A percentile compares a stretch with the other conserved stretches of the same genome.
Conservation (phyloP, 371 early-diverging fungal species). For the Sporodiniella umbellata region DNA sequence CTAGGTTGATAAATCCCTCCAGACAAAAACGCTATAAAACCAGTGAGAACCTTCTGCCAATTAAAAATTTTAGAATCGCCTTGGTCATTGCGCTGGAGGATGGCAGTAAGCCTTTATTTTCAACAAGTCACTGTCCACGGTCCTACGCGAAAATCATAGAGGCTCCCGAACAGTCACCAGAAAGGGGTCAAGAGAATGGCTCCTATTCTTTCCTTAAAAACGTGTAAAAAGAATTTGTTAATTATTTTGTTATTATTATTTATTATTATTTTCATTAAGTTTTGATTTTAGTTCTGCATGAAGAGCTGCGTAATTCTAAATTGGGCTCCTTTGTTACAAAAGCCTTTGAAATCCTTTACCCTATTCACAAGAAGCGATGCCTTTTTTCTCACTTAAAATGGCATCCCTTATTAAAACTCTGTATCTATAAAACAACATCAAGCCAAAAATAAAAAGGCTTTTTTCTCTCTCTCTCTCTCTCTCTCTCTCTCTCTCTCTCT, state of each 20-base stretch:
- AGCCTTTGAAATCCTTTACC: neutral
- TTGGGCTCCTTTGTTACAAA: slow-evolving; percentile 11
- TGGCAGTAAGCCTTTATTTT: no score
- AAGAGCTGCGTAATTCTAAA: slow-evolving; percentile 20
- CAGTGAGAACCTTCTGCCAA: no score
- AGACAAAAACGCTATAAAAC: no score
- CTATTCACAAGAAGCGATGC: neutral
- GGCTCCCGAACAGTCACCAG: neutral
- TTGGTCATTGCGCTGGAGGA: no score
- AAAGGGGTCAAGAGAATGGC: neutral
- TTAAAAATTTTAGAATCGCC: no score
- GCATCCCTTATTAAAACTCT: slow-evolving; percentile 5
- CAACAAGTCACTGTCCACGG: no score
- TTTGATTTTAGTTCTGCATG: slow-evolving; percentile 13
- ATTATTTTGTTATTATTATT: slow-evolving; percentile 16
- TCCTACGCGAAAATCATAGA: no score
- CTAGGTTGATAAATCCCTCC: no score
- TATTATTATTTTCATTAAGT: no score
- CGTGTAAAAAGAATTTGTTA: slow-evolving; percentile 12
- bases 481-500: neutral
- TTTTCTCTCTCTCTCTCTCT: slow-evolving; percentile 6
- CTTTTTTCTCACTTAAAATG: slow-evolving; percentile 12
- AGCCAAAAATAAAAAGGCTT: slow-evolving; percentile 8
- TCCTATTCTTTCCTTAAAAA: slow-evolving; percentile 1
- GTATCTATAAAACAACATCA: no score